phyloP scores from a whole-genome alignment of 495 filamentous ascomycete genomes.

The Lasiosphaeria miniovina region DNA sequence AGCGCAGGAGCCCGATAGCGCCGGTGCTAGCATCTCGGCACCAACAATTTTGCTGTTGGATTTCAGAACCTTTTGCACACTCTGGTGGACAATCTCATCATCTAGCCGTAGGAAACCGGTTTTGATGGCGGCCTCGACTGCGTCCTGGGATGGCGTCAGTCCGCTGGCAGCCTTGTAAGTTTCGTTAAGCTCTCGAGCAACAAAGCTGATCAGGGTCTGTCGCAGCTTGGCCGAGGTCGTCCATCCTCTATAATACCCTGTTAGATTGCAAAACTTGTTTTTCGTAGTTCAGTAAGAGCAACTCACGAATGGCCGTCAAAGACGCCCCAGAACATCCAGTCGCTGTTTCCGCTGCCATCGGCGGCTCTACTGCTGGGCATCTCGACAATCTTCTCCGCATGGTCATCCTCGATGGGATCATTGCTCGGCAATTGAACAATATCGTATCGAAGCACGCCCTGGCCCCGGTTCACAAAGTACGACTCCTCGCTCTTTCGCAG shows the following conservation, averaged over 20 bases:
- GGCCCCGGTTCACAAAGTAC: conserved; percentile 82
- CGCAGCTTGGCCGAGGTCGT: conserved; percentile 96
- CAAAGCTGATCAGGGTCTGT: conserved; percentile 84
- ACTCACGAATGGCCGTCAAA: conserved; percentile 93
- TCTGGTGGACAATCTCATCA: conserved; percentile 87
- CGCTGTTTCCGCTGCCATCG: conserved; percentile 56
- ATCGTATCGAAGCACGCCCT: conserved; percentile 93
- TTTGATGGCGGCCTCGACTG: conserved; percentile 90
- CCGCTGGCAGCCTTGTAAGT: conserved; percentile 78
- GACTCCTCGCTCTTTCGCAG: conserved; percentile 86
- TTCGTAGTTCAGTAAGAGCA: background rate
- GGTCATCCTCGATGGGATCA: conserved; percentile 97
- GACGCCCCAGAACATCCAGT: conserved; percentile 99
- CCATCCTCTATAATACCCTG: conserved; percentile 67
- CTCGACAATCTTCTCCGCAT: conserved; percentile 95
- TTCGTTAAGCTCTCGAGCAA: conserved; percentile 88
- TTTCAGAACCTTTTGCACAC: conserved; percentile 82
- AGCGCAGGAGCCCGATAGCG: conserved; percentile 92
- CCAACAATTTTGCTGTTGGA: conserved; percentile 81
- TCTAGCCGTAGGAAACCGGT: conserved; percentile 84
- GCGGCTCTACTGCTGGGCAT: conserved; percentile 50
- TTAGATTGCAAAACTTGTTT: conserved; percentile 19
- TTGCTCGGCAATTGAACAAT: conserved; percentile 94
- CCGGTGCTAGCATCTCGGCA: conserved; percentile 87
- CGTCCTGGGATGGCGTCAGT: conserved; percentile 62